Conservation (phyloP, 169 alveolate genomes). For the Eimeria maxima region DNA sequence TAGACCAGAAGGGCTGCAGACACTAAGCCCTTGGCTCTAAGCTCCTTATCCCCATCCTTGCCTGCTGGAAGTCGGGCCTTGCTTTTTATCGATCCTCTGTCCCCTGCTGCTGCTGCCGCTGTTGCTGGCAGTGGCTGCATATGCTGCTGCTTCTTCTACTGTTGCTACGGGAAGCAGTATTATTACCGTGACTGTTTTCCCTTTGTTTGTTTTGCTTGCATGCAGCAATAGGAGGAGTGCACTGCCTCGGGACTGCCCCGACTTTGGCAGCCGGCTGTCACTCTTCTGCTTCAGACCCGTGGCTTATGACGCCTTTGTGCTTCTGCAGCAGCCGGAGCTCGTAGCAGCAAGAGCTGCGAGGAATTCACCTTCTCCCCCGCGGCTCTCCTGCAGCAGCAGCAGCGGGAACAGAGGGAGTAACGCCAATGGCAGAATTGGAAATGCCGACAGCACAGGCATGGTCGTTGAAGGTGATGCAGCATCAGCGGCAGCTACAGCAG, state of each 20-base stretch:
- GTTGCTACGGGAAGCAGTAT: neutral
- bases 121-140: slow-evolving; percentile 7
- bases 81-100: neutral
- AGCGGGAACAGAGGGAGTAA: slow-evolving; percentile 18
- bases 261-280: slow-evolving; percentile 48
- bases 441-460: slow-evolving; percentile 18
- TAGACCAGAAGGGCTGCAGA: neutral
- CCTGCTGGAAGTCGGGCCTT: neutral
- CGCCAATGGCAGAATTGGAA: neutral
- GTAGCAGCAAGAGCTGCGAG: slow-evolving; percentile 30
- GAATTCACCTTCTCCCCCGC: slow-evolving; percentile 24
- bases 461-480: neutral
- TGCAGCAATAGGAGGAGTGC: slow-evolving; percentile 68
- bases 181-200: neutral
- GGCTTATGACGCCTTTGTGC: slow-evolving; percentile 78
- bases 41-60: neutral
- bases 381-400: slow-evolving; percentile 16
- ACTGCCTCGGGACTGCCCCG: slow-evolving; percentile 76
- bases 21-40: neutral
- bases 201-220: neutral
- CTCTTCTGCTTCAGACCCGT: slow-evolving; percentile 68
- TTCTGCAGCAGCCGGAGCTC: slow-evolving; percentile 68
- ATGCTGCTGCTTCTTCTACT: neutral
- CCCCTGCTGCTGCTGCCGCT: neutral
- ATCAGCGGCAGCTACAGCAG: slow-evolving; percentile 29